phyloP scores from a whole-genome alignment of 2,329 filamentous ascomycete species.

The Didymella sp. region DNA sequence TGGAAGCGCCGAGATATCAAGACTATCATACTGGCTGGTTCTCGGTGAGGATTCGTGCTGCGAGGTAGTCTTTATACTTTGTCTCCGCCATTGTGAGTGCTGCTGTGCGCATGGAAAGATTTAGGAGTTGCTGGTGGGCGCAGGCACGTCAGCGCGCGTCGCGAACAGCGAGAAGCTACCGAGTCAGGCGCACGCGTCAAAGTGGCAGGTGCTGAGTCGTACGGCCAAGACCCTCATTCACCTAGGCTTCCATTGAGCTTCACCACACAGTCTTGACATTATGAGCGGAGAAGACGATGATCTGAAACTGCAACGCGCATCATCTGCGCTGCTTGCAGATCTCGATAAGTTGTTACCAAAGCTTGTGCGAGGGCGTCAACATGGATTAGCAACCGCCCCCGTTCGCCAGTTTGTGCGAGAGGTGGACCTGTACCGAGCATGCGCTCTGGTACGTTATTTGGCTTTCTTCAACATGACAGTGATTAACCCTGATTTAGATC shows the following conservation, averaged over 20 bases:
- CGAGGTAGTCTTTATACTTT: slow-evolving; percentile 72
- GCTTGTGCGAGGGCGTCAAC: slow-evolving; percentile 48
- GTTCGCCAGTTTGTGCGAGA: slow-evolving; percentile 50
- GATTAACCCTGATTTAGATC: slow-evolving; percentile 54
- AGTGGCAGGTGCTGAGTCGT: slow-evolving; percentile 38
- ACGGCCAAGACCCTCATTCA: slow-evolving; percentile 19
- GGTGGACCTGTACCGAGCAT: slow-evolving; percentile 51
- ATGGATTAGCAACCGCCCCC: slow-evolving; percentile 26
- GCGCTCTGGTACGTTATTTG: slow-evolving; percentile 37
- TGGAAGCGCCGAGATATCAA: neutral
- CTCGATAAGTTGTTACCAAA: slow-evolving; percentile 43
- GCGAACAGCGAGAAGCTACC: slow-evolving; percentile 22
- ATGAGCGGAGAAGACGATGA: slow-evolving; percentile 55
- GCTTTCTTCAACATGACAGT: neutral
- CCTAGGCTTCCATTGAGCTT: slow-evolving; percentile 6
- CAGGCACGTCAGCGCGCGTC: slow-evolving; percentile 8
- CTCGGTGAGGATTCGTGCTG: slow-evolving; percentile 77
- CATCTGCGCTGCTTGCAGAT: slow-evolving; percentile 43
- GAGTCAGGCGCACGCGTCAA: slow-evolving; percentile 41
- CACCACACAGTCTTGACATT: slow-evolving; percentile 31
- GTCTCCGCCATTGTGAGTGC: slow-evolving; percentile 58
- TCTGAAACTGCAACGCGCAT: slow-evolving; percentile 54
- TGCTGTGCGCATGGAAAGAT: slow-evolving; percentile 2
- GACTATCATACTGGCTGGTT: slow-evolving; percentile 67
- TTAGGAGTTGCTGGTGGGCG: slow-evolving; percentile 1